phyloP scores from a whole-genome alignment of 768 basidiomycete species.

The Coprinellus micaceus region DNA sequence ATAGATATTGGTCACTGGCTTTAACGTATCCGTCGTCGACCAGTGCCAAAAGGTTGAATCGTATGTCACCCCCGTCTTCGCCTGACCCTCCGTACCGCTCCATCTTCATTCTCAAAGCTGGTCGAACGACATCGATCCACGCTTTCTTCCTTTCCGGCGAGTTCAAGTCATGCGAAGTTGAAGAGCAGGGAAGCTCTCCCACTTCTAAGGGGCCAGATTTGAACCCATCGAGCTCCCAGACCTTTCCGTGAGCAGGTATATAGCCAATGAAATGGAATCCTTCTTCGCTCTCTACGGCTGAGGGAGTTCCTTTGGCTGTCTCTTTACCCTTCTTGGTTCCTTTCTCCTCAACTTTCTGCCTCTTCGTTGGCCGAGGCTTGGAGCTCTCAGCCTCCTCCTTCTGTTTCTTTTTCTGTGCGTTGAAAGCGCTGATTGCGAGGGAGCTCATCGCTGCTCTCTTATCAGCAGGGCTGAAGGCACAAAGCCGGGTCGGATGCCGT shows the following conservation, averaged over 20 bases:
- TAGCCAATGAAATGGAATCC: conserved; percentile 65
- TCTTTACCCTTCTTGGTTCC: conserved; percentile 19
- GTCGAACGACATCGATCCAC: conserved; percentile 64
- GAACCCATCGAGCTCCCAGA: conserved; percentile 70
- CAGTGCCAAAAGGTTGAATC: conserved; percentile 60
- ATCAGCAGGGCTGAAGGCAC: conserved; percentile 47
- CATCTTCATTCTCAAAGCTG: conserved; percentile 60
- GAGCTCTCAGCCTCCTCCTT: conserved; percentile 18
- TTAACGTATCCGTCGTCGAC: conserved; percentile 48
- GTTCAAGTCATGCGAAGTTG: not conserved
- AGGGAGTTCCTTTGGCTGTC: conserved; percentile 10
- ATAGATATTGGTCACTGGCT: conserved; percentile 51
- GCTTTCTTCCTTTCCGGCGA: conserved; percentile 14
- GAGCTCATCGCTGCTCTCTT: conserved; percentile 49
- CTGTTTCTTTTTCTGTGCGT: conserved; percentile 35
- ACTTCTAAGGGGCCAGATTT: conserved; percentile 62
- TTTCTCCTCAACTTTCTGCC: conserved; percentile 17
- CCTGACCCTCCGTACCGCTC: conserved; percentile 48
- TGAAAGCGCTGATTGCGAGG: conserved; percentile 42
- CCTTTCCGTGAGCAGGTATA: conserved; percentile 57
- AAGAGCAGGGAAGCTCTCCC: conserved; percentile 41
- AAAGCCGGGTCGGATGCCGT: not conserved
- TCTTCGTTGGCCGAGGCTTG: conserved; percentile 35
- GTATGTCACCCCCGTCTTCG: conserved; percentile 43
- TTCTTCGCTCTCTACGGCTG: conserved; percentile 36